Evolutionary conservation across 768 basidiomycete species (phyloP), one percentile per base, ranked within the genome.

Genomic region (Boletus vermiculosoides): DNA sequence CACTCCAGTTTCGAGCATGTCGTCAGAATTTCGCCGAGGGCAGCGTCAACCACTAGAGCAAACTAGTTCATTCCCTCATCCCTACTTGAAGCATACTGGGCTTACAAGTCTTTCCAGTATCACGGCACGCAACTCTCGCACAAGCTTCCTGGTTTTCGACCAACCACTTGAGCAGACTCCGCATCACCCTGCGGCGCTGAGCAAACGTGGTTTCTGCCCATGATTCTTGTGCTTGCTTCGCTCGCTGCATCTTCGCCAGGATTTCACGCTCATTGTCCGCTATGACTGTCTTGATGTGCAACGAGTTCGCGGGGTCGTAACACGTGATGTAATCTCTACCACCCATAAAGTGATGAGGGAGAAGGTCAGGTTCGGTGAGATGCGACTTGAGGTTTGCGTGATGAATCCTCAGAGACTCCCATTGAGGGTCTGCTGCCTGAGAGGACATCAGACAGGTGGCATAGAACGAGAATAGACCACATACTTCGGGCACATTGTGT

Each of bases 1-100:
- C 90, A 98, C 62, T 96, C 90, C 74, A 98, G 77, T 71, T 99
- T 99, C 12, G 92, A 90, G 67, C 92, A 90, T 0, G 94, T 97
- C n/a, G 90, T 91, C 42, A 99, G 67, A 61, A 98, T 90, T 73
- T 99, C 97, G 36, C 97, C 97, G 40, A 99, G 79, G 2, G 91
- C 88, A 33, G 95, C 94, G 64, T 98, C 96, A 57, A 98, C 80
- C 70, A 95, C 95, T 97, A 50, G 25, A 57, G 13, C 5, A 36
- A 55, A 52, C 11, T 15, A 23, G n/a, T 50, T 59, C 37, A 58
- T 45, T 48, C 44, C 53, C 47, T 5, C 23, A 0, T 28, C 41
- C 41, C 25, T 41, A 40, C 18, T 33, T 48, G 31, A 48, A 54
- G 30, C 0, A 6, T 12, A 3, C 13, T 41, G 45, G 31, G 81